Conservation (phyloP, 2,329 filamentous ascomycete species). For the Alternaria infectoria region DNA sequence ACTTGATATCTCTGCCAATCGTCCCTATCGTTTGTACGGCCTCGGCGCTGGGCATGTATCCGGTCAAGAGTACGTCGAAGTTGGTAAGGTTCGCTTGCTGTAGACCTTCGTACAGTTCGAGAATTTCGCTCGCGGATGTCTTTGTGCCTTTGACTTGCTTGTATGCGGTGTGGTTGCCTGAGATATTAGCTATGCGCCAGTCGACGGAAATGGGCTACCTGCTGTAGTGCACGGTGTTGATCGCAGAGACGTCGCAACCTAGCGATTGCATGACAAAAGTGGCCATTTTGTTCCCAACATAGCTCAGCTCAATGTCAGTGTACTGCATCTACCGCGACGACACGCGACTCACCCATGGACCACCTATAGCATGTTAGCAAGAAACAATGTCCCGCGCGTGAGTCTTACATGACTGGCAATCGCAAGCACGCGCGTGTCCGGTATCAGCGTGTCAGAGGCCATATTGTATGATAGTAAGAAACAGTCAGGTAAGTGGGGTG, state of each 20-base stretch:
- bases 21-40: slow-evolving; percentile 82
- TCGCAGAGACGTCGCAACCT: slow-evolving; percentile 88
- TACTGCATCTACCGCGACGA: background rate
- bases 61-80: slow-evolving; percentile 93
- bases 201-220: slow-evolving; percentile 44
- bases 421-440: slow-evolving; percentile 76
- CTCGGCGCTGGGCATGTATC: slow-evolving; percentile 88
- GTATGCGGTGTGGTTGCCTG: slow-evolving; percentile 96
- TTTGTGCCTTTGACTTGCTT: slow-evolving; percentile 84
- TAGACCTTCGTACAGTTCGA: slow-evolving; percentile 82
- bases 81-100: slow-evolving; percentile 82
- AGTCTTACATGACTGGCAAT: slow-evolving; percentile 90
- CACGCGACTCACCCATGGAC: slow-evolving; percentile 70
- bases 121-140: slow-evolving; percentile 81
- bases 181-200: slow-evolving; percentile 2
- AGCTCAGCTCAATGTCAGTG: slow-evolving; percentile 61
- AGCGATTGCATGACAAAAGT: slow-evolving; percentile 92
- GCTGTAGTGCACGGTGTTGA: slow-evolving; percentile 99
- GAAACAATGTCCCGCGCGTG: slow-evolving; percentile 16
- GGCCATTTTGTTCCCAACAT: slow-evolving; percentile 98
- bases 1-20: slow-evolving; percentile 81
- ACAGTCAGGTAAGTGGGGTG: background rate
- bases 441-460: slow-evolving; percentile 53
- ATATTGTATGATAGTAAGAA: slow-evolving; percentile 21
- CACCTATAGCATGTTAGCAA: slow-evolving; percentile 60